A percentile compares a stretch with the other conserved stretches of the same genome.
Evolutionary conservation across 306 rosid species (phyloP).

Genomic region (Cyclanthera cordifolia): DNA sequence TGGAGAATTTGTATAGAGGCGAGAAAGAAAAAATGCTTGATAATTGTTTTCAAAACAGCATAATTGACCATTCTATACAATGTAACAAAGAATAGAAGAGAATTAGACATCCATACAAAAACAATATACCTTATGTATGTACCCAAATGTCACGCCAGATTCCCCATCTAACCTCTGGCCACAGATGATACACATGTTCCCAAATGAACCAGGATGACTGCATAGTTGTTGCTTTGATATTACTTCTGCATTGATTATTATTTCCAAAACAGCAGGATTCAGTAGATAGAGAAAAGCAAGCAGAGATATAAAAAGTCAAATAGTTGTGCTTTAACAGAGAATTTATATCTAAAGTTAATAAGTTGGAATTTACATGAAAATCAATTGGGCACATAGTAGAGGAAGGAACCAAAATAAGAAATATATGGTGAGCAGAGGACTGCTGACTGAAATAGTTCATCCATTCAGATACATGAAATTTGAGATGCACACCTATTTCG

Average conservation of each 20-base stretch:
- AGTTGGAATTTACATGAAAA: not conserved
- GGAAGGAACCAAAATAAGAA: not conserved
- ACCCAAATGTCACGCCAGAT: slow-evolving; percentile 67
- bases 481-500: not conserved
- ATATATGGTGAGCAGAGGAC: slow-evolving; percentile 3
- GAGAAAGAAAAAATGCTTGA: not conserved
- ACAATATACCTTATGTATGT: slow-evolving; percentile 62
- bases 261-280: not conserved
- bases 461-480: not conserved
- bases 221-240: slow-evolving; percentile 30
- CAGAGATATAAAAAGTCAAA: not conserved
- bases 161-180: slow-evolving; percentile 58
- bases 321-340: not conserved
- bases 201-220: slow-evolving; percentile 72
- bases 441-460: not conserved
- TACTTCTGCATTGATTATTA: slow-evolving; percentile 30
- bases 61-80: not conserved
- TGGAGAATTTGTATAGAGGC: not conserved
- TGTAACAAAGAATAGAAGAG: not conserved
- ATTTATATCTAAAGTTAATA: not conserved
- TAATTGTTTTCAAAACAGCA: too few relatives aligned
- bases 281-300: not conserved
- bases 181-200: slow-evolving; percentile 57
- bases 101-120: not conserved
- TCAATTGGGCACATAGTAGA: not conserved